Base-by-base conservation (phyloP, 768 basidiomycete species). In the Crepidotus variabilis region DNA sequence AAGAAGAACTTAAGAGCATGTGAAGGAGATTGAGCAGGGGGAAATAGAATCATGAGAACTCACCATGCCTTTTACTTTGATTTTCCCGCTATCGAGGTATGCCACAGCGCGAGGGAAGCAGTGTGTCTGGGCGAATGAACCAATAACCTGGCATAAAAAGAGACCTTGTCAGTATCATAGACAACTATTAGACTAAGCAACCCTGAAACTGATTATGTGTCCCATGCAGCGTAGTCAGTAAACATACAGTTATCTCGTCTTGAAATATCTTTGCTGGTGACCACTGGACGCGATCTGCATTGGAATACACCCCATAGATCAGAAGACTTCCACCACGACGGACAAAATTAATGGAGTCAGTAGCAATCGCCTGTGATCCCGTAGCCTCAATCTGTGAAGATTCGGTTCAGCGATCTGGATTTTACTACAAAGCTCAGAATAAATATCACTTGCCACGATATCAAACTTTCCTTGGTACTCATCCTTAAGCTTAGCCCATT, bases 71-170 rank as follows among this genome's bases (percentile, higher is more conserved):
- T 87, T 86, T 28, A 88, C 84, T 52, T 77, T 87, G 65, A 94
- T 78, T 72, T 92, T 94, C 14, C 90, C 90, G 61, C 84, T 85
- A 63, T 95, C 93, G 23, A 95, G 82, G 70, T 94, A 94, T 16
- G 86, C 88, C 45, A 95, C 85, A 6, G 93, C 91, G 11, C 93
- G 86, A 53, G 92, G 91, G 84, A 95, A 94, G 72, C 92, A 94
- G 71, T 80, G 86, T 0, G 86, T 86, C 64, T 94, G 93, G 5
- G 92, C 88, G 74, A 94, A 94, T 0, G 92, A 94, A 10, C 92
- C 91, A 58, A 94, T 90, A 62, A 94, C 93, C 88, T 91, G 39
- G 35, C 35, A 43, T 5, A 35, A 32, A 22, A 24, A 4, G 9
- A 14, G 20, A 14, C 32, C 23, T 28, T 32, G 16, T 18, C 45